These are phyloP conservation scores for Periconia sp. DNA, from an alignment of 2,329 filamentous ascomycete species.

Conservation along the genomic window DNA sequence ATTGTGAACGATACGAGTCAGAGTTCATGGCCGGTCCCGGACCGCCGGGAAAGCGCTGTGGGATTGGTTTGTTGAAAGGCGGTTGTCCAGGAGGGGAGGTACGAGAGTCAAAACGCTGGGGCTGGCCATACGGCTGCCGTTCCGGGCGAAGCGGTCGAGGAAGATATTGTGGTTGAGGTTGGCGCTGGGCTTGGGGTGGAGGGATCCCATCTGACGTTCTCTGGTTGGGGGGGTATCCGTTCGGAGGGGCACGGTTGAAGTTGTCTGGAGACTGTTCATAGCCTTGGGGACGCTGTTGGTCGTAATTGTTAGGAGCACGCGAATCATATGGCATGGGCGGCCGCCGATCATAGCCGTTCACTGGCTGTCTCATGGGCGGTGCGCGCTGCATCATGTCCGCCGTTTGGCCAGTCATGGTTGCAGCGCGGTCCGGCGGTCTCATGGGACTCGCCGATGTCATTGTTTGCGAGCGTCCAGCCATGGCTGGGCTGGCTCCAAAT, in stretches of 20 bases:
- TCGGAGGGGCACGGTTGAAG: conserved; percentile 41
- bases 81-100: conserved; percentile 57
- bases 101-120: conserved; percentile 71
- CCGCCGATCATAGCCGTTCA: conserved; percentile 48
- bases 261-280: conserved; percentile 31
- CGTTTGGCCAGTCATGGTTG: conserved; percentile 64
- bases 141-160: conserved; percentile 67
- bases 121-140: conserved; percentile 73
- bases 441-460: conserved; percentile 82
- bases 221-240: conserved; percentile 47
- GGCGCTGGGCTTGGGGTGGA: conserved; percentile 39
- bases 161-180: conserved; percentile 62
- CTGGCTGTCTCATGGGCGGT: conserved; percentile 64
- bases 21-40: conserved; percentile 76
- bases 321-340: conserved; percentile 37
- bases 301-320: conserved; percentile 22
- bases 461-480: conserved; percentile 84
- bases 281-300: conserved; percentile 35
- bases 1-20: conserved; percentile 91
- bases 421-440: conserved; percentile 71
- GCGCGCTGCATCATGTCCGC: conserved; percentile 65
- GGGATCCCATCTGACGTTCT: conserved; percentile 42
- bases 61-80: conserved; percentile 61
- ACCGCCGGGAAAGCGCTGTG: conserved; percentile 59
- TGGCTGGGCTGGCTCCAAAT: conserved; percentile 81